Base-by-base conservation (phyloP, 805 yeast genomes). In the Sugiyamaella chiloensis region DNA sequence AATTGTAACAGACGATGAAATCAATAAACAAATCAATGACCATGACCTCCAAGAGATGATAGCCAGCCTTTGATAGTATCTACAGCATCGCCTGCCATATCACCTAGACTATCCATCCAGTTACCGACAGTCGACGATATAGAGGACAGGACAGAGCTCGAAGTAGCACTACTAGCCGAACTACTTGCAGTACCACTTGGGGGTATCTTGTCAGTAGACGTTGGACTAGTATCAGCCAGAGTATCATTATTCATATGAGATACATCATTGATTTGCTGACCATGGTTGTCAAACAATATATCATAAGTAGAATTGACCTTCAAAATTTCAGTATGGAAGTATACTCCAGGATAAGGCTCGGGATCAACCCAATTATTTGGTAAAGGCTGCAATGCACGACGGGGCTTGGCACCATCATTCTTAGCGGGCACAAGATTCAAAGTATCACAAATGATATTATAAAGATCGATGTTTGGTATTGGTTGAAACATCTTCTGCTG, bases 381-480 rank as follows among this genome's bases (percentile, higher is more conserved):
- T 29, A 58, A 42, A 19, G 55, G 32, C 17, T 43, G 52, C 26
- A 64, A 48, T 1, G 54, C 48, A 16, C 63, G 58, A 5, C 44
- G 32, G 7, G 52, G 43, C 4, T 60, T 56, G 8, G 54, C 50
- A 1, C 91, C 91, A 56, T 85, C 84, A 56, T 82, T 84, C 0
- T 73, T 64, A 5, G 81, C 69, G 0, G 88, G 83, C 7, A 60
- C 59, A 19, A 77, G 54, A 24, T 67, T 67, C 47, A 86, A 65
- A 1, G 85, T 71, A 12, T 84, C 85, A 65, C 96, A 85, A 2
- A 90, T 50, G 20, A 90, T 72, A 54, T 83, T 79, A 65, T 87
- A 90, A 4, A 90, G 73, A 51, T 88, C 86, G 11, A 76, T 70
- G 62, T 88, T 91, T 8, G 73, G 67, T 58, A 90, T 85, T 3